phyloP scores from a whole-genome alignment of 306 rosid species.

The Hippophae gyantsensis region DNA sequence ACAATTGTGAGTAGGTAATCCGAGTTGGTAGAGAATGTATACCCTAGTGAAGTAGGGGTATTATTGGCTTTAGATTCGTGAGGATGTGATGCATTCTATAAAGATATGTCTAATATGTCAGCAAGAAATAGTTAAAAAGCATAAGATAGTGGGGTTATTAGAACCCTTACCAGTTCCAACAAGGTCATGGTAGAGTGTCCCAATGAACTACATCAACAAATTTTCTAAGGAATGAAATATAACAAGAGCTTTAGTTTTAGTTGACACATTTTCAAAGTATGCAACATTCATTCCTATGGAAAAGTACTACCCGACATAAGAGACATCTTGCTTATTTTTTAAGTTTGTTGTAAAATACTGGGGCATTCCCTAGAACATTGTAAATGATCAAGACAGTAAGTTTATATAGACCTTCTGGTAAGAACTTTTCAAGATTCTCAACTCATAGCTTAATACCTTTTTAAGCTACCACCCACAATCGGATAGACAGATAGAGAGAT shows the following conservation, averaged over 20 bases:
- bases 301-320: background rate
- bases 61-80: background rate
- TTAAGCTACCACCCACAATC: no score
- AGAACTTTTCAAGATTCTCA: no score
- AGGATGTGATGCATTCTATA: background rate
- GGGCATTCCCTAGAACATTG: no score
- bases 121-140: background rate
- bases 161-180: background rate
- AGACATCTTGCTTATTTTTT: no score
- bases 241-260: background rate
- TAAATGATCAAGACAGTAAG: no score
- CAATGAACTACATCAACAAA: background rate
- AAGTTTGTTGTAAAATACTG: no score
- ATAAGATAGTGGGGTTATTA: background rate
- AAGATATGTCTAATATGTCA: background rate
- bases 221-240: background rate
- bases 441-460: no score
- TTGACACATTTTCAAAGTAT: background rate
- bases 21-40: background rate
- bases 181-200: background rate
- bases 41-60: background rate
- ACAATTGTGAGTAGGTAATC: background rate
- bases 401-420: no score
- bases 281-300: background rate
- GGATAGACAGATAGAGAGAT: no score